Percentiles rank a stretch among this genome's conserved stretches.
phyloP scores from a whole-genome alignment of 2,329 filamentous ascomycete species.

The Diaporthe capsici region DNA sequence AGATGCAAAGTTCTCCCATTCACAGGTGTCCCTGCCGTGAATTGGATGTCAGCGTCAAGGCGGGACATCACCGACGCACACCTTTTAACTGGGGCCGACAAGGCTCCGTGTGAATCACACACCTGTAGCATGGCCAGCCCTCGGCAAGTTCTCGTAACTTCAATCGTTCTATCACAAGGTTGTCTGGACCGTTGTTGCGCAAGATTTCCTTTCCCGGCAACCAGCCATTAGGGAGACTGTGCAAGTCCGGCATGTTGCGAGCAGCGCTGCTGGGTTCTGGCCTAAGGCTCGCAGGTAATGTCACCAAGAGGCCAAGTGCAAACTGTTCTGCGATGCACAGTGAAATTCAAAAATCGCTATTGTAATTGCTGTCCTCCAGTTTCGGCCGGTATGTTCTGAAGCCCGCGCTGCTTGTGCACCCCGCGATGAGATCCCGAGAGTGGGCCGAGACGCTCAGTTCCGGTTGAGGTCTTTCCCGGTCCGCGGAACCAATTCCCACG shows the following conservation, averaged over 20 bases:
- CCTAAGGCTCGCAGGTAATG: not conserved
- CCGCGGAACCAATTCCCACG: not conserved
- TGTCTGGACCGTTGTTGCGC: slow-evolving; percentile 62
- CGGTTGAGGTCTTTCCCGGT: slow-evolving; percentile 5
- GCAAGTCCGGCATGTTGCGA: slow-evolving; percentile 51
- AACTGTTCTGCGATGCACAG: not conserved
- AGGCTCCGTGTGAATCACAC: not conserved
- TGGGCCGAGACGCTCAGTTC: not conserved
- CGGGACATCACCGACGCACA: not conserved
- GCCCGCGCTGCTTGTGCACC: not conserved
- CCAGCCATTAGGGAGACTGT: slow-evolving; percentile 53
- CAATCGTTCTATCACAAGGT: slow-evolving; percentile 58
- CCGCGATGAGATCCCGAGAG: not conserved
- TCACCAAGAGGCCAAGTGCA: not conserved
- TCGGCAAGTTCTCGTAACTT: slow-evolving; percentile 64
- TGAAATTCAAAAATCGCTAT: not conserved
- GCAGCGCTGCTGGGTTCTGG: not conserved
- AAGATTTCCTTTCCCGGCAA: slow-evolving; percentile 54
- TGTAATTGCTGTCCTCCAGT: not conserved
- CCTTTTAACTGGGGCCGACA: not conserved
- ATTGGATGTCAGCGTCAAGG: not conserved
- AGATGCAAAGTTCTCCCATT: slow-evolving; percentile 20
- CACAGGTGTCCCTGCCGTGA: not conserved
- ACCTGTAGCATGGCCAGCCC: slow-evolving; percentile 64
- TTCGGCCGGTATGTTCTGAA: not conserved